A percentile compares a stretch with the other conserved stretches of the same genome.
Evolutionary conservation across 257 asterid genomes (phyloP).

Genomic region (Salvia splendens): DNA sequence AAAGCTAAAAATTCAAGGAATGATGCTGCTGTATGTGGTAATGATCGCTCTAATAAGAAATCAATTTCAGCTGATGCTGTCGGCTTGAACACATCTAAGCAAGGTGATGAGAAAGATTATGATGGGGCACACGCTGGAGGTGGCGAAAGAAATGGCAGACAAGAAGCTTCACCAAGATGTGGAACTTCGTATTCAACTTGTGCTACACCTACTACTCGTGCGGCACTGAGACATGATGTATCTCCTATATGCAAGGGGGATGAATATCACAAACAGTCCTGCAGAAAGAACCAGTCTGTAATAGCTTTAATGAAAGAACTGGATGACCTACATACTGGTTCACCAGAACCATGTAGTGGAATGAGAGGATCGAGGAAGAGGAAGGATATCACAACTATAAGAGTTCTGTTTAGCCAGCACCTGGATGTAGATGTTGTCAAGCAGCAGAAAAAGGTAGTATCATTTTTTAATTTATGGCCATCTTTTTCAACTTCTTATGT

Average conservation of each 20-base stretch:
- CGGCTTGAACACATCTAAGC: constrained; percentile 29
- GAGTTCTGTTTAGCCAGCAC: constrained; percentile 92
- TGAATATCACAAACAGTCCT: constrained; percentile 76
- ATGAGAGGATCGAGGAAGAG: constrained; percentile 65
- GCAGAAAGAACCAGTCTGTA: constrained; percentile 53
- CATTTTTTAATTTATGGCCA: constrained; percentile 19
- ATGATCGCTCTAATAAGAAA: constrained; percentile 26
- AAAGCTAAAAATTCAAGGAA: constrained; percentile 28
- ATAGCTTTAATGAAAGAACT: constrained; percentile 61
- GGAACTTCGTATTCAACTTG: constrained; percentile 39
- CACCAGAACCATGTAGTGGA: constrained; percentile 36
- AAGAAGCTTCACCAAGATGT: constrained; percentile 48
- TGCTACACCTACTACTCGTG: constrained; percentile 58
- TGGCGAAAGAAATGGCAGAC: constrained; percentile 34
- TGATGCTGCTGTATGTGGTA: constrained; percentile 29
- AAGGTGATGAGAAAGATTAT: constrained; percentile 34
- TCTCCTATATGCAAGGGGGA: constrained; percentile 97
- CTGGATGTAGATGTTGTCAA: constrained; percentile 68
- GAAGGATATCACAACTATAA: constrained; percentile 64
- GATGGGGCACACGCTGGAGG: constrained; percentile 34
- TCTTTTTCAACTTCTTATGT: constrained; percentile 25
- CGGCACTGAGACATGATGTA: constrained; percentile 40
- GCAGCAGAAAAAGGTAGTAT: constrained; percentile 75
- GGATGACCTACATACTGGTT: constrained; percentile 36
- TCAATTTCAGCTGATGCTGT: constrained; percentile 27